phyloP scores from a whole-genome alignment of 169 alveolate genomes.

The Eimeria tenella region DNA sequence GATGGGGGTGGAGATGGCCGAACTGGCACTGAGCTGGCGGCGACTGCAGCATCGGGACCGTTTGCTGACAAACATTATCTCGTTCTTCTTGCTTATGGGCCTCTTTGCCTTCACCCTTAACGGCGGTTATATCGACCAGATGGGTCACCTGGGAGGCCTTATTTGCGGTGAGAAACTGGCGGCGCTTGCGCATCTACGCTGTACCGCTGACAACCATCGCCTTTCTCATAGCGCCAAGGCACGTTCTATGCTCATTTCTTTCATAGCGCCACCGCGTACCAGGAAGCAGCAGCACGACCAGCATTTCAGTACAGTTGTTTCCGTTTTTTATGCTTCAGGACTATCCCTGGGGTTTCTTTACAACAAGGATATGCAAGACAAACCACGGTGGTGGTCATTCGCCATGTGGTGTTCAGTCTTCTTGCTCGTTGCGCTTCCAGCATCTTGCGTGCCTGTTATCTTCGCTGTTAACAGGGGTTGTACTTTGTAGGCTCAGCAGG shows the following conservation, averaged over 20 bases:
- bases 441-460: constrained; percentile 62
- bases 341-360: constrained; percentile 85
- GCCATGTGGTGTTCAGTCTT: constrained; percentile 47
- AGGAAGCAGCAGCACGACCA: not conserved
- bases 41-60: constrained; percentile 87
- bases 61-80: constrained; percentile 85
- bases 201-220: not conserved
- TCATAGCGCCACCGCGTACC: not conserved
- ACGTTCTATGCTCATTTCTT: not conserved
- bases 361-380: constrained; percentile 84
- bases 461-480: constrained; percentile 77
- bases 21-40: constrained; percentile 88
- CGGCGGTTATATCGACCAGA: constrained; percentile 87
- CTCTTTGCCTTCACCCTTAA: constrained; percentile 87
- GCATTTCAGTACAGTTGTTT: not conserved
- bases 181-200: not conserved
- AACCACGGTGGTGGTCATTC: constrained; percentile 86
- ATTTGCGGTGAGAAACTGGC: constrained; percentile 81
- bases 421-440: constrained; percentile 54
- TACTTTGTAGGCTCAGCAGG: constrained; percentile 17
- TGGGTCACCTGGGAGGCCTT: constrained; percentile 91
- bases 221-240: not conserved
- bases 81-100: constrained; percentile 85
- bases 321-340: constrained; percentile 77
- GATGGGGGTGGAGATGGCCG: constrained; percentile 88